A percentile compares a stretch with the other conserved stretches of the same genome.
phyloP scores from a whole-genome alignment of 2,329 filamentous ascomycete genomes.

The Hirsutella thompsonii region DNA sequence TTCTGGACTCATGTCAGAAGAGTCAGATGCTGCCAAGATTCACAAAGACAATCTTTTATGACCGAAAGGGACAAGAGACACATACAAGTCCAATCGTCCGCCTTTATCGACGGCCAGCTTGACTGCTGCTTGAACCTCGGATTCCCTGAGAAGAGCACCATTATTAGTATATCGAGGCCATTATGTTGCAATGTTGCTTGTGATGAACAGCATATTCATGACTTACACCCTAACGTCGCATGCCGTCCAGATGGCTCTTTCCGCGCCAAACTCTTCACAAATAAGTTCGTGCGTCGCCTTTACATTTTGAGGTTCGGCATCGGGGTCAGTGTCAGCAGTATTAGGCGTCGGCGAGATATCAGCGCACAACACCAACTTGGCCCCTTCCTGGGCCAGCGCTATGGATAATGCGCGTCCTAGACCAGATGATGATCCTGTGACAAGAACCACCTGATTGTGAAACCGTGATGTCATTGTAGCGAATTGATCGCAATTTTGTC shows the following conservation, averaged over 20 bases:
- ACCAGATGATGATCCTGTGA: background rate
- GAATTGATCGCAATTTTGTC: background rate
- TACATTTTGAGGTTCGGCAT: too few relatives aligned
- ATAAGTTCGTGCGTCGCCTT: too few relatives aligned
- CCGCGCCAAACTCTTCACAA: too few relatives aligned
- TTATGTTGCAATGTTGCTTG: too few relatives aligned
- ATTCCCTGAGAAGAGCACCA: background rate
- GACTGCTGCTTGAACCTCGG: background rate
- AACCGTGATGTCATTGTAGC: background rate
- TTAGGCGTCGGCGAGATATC: background rate
- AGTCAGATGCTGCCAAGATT: background rate
- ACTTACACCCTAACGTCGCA: too few relatives aligned
- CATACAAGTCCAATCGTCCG: background rate
- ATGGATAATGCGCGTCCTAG: background rate
- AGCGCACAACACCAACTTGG: background rate
- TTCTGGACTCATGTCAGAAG: background rate
- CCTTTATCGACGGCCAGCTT: background rate
- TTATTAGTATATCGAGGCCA: too few relatives aligned
- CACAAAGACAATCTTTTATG: background rate
- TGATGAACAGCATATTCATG: too few relatives aligned
- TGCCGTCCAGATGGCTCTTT: too few relatives aligned
- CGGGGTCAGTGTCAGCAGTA: too few relatives aligned
- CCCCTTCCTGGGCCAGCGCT: background rate
- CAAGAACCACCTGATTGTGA: background rate
- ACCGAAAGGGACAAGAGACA: background rate